phyloP scores from a whole-genome alignment of 2,329 filamentous ascomycete species.

The Stagonosporopsis chrysanthemi region DNA sequence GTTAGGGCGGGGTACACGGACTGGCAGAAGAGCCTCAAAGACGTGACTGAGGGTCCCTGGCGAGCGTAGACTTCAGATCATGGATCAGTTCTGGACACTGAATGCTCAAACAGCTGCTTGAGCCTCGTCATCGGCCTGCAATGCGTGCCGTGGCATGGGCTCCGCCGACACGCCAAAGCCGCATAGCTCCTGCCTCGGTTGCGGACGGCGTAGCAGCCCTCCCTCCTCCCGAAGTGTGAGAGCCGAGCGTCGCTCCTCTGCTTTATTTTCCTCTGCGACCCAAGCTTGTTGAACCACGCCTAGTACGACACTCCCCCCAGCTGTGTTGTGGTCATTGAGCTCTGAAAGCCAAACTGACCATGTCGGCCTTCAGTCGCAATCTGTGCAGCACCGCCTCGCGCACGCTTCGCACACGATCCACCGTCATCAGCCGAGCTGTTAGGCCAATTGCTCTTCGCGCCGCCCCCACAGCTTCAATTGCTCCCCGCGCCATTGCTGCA shows the following conservation, averaged over 20 bases:
- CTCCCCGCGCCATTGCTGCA: conserved; percentile 32
- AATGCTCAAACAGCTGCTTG: neutral
- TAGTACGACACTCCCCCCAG: conserved; percentile 47
- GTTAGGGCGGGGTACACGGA: conserved; percentile 17
- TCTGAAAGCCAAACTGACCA: conserved; percentile 49
- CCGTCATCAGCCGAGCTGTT: conserved; percentile 44
- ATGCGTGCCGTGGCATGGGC: conserved; percentile 6
- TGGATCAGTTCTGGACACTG: neutral
- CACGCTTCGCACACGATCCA: conserved; percentile 46
- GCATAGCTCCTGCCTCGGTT: conserved; percentile 40
- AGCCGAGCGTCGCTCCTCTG: conserved; percentile 35
- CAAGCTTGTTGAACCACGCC: conserved; percentile 30
- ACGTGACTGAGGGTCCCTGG: neutral
- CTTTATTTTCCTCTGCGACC: conserved; percentile 36
- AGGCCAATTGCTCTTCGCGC: conserved; percentile 48
- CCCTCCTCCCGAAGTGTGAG: conserved; percentile 33
- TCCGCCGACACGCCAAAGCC: conserved; percentile 22
- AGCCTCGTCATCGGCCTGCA: conserved; percentile 14
- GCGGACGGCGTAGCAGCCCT: conserved; percentile 37
- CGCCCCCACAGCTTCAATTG: conserved; percentile 32
- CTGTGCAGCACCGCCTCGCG: conserved; percentile 50
- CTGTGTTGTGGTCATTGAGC: conserved; percentile 42
- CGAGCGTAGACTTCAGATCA: neutral
- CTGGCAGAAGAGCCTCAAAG: conserved; percentile 6
- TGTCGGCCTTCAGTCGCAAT: conserved; percentile 54